Conservation (phyloP, 371 early-diverging fungal genomes). For the Rhizomucor miehei region DNA sequence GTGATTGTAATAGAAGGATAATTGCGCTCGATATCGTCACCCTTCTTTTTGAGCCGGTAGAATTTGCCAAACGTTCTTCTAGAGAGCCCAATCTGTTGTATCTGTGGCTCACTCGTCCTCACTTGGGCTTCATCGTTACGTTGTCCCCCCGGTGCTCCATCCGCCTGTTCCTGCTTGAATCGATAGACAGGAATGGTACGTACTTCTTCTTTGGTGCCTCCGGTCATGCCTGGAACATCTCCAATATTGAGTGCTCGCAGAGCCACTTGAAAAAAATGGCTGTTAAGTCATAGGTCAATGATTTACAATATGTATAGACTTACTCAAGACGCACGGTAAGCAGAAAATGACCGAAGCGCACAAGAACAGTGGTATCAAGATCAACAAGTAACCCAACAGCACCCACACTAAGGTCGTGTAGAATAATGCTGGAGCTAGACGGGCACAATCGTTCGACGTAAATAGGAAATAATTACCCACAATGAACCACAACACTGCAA, state of each 20-base stretch:
- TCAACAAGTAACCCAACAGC: constrained; percentile 61
- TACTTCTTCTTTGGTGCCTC: constrained; percentile 57
- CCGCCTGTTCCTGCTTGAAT: constrained; percentile 13
- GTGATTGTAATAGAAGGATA: constrained; percentile 20
- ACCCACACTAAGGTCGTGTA: constrained; percentile 60
- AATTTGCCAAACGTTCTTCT: neutral
- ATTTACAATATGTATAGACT: too few relatives aligned
- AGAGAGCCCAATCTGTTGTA: too few relatives aligned
- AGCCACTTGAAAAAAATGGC: constrained; percentile 22
- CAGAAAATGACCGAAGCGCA: constrained; percentile 62
- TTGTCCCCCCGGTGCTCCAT: neutral
- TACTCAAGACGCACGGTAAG: constrained; percentile 56
- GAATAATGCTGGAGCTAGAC: constrained; percentile 49
- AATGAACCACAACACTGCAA: constrained; percentile 66
- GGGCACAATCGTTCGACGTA: constrained; percentile 40
- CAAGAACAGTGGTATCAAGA: constrained; percentile 58
- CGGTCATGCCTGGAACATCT: constrained; percentile 45
- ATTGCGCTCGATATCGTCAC: constrained; percentile 7
- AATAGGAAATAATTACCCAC: constrained; percentile 70
- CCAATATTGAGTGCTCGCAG: constrained; percentile 55
- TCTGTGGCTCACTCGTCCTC: too few relatives aligned
- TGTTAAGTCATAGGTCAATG: too few relatives aligned
- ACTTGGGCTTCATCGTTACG: neutral
- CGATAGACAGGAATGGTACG: constrained; percentile 44
- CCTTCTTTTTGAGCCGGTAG: constrained; percentile 6